phyloP scores from a whole-genome alignment of 2,329 filamentous ascomycete species.

The Colletotrichum chlorophyti region DNA sequence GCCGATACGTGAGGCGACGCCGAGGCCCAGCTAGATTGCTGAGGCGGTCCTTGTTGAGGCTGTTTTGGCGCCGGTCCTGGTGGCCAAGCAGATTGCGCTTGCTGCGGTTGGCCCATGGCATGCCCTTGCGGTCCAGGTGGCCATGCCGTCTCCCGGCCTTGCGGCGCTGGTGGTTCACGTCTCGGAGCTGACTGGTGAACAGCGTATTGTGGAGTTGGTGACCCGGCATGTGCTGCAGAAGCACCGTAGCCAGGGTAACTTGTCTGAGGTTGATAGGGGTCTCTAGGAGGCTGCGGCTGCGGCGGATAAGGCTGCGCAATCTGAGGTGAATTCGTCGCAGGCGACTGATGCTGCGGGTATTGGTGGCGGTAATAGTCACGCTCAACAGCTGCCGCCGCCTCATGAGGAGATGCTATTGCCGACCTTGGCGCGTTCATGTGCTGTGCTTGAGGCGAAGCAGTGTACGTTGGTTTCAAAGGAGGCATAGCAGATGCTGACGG shows the following conservation, averaged over 20 bases:
- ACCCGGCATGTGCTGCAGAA: constrained; percentile 48
- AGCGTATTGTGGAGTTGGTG: constrained; percentile 63
- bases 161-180: constrained; percentile 47
- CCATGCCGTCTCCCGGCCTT: constrained; percentile 45
- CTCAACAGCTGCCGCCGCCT: constrained; percentile 45
- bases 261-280: constrained; percentile 51
- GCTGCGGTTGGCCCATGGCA: constrained; percentile 34
- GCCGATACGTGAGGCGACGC: constrained; percentile 44
- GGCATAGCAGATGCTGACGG: constrained; percentile 55
- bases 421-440: constrained; percentile 53
- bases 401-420: constrained; percentile 48
- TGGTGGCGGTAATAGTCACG: constrained; percentile 57
- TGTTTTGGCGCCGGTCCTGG: constrained; percentile 41
- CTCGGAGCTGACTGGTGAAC: constrained; percentile 52
- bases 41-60: constrained; percentile 32
- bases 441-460: constrained; percentile 57
- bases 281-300: constrained; percentile 43
- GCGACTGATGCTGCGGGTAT: constrained; percentile 43
- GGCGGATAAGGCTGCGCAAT: constrained; percentile 53
- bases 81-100: constrained; percentile 40
- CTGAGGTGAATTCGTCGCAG: constrained; percentile 54
- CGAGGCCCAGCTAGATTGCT: constrained; percentile 44
- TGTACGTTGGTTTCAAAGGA: constrained; percentile 59
- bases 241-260: constrained; percentile 50
- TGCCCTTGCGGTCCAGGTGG: constrained; percentile 34